These are phyloP conservation scores for Sclerotinia borealis DNA, from an alignment of 2,329 filamentous ascomycete genomes.

Conservation along the genomic window DNA sequence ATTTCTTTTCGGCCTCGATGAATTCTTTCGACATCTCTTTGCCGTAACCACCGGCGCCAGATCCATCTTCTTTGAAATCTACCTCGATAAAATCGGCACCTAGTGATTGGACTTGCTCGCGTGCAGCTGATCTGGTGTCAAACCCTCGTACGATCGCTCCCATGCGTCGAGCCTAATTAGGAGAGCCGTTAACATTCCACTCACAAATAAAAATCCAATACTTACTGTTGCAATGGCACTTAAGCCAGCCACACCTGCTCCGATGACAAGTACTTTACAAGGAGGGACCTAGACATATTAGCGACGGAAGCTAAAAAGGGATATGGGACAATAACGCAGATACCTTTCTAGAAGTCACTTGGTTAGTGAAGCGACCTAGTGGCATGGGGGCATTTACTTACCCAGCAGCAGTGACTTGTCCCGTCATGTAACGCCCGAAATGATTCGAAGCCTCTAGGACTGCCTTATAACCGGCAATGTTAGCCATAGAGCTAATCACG, in stretches of 20 bases:
- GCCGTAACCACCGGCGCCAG: slow-evolving; percentile 79
- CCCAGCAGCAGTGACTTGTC: slow-evolving; percentile 84
- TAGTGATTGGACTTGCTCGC: slow-evolving; percentile 84
- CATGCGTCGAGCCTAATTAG: slow-evolving; percentile 61
- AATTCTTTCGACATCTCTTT: slow-evolving; percentile 95
- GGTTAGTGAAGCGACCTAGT: slow-evolving; percentile 20
- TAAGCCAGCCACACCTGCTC: slow-evolving; percentile 80
- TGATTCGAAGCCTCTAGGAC: slow-evolving; percentile 84
- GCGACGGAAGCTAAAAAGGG: slow-evolving; percentile 3
- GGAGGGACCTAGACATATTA: slow-evolving; percentile 64
- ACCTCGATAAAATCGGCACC: slow-evolving; percentile 89
- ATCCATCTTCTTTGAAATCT: slow-evolving; percentile 75
- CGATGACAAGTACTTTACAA: slow-evolving; percentile 85
- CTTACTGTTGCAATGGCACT: slow-evolving; percentile 74
- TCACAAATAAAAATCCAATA: slow-evolving; percentile 4
- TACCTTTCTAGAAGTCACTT: slow-evolving; percentile 30
- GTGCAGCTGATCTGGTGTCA: slow-evolving; percentile 80
- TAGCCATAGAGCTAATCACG: slow-evolving; percentile 72
- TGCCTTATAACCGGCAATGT: slow-evolving; percentile 90
- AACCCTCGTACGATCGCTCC: slow-evolving; percentile 88
- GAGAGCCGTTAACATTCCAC: background rate
- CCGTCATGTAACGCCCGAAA: slow-evolving; percentile 82
- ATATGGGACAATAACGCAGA: background rate
- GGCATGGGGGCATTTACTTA: slow-evolving; percentile 29
- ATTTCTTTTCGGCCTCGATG: slow-evolving; percentile 85